Base-by-base conservation (phyloP, 1,284 basidiomycete genomes). In the Sporisorium exsertum region DNA sequence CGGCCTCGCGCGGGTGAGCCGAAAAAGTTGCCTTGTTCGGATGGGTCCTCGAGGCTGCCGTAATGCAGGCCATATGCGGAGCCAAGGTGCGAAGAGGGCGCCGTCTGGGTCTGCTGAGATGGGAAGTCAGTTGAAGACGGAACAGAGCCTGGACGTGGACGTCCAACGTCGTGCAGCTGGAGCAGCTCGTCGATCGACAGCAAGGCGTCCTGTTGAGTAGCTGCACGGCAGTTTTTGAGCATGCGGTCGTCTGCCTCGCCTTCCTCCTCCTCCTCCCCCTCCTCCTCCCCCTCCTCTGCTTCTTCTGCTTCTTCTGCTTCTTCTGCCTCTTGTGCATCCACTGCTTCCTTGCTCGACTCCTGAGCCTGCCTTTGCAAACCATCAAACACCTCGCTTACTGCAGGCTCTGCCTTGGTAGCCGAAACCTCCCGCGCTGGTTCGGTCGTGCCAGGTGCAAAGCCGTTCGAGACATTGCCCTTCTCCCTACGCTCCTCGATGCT, bases 201-300 rank as follows among this genome's bases (percentile, higher is more conserved):
- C 15, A 98, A 88, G 2, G 93, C 93, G 80, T 98, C 95, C 0
- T 86, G 85, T 0, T 87, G 83, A 1, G 70, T 85, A 3, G 92
- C 90, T 8, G 84, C 79, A 43, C 95, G 90, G 20, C 94, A 92
- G 80, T 92, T 92, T 60, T 90, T 92, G 81, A 95, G 93, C 45
- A 91, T 87, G 63, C 87, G 88, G 81, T 93, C 92, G 37, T 81
- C 79, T 2, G 65, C 59, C 4, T 45, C 64, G 5, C 40, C 72
- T 35, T 54, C 70, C n/a, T 55, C 73, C n/a, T 62, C 68, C 7
- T 64, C 62, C n/a, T 58, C 72, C 18, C 45, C 58, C 2, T 54
- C 62, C 10, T 66, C 72, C 29, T 63, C 65, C 12, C 53, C 55
- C 20, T 51, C 65, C 18, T 59, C 61, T 3, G 45, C 71, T 24